Evolutionary conservation across 2,329 filamentous ascomycete genomes (phyloP).

Genomic region (Trichoderma sp.): DNA sequence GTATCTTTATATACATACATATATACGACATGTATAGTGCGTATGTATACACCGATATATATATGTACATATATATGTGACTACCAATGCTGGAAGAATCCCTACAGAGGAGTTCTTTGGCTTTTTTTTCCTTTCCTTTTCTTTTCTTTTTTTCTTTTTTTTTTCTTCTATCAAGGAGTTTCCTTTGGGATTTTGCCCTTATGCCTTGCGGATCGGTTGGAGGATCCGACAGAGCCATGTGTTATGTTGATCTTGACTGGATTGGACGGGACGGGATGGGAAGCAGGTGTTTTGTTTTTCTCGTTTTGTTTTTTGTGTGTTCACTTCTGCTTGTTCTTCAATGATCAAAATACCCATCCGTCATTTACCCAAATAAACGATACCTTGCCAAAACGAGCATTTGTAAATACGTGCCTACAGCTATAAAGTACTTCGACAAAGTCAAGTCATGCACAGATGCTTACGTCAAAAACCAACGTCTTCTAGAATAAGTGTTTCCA

Average conservation of each 20-base stretch:
- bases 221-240: background rate
- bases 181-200: background rate
- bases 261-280: background rate
- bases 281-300: background rate
- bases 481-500: background rate
- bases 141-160: background rate
- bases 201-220: background rate
- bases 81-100: no score
- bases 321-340: background rate
- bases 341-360: background rate
- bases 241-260: background rate
- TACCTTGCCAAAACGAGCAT: background rate
- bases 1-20: background rate
- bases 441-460: background rate
- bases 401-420: background rate
- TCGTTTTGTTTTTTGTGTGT: background rate
- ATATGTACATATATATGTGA: no score
- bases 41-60: no score
- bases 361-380: background rate
- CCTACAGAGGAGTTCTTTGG: background rate
- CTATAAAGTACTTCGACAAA: background rate
- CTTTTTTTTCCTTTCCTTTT: no score
- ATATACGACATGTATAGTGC: no score
- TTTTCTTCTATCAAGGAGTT: background rate
- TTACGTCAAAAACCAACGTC: background rate